Evolutionary conservation across 208 protist species (phyloP).

Genomic region (Endotrypanum monterogeii): DNA sequence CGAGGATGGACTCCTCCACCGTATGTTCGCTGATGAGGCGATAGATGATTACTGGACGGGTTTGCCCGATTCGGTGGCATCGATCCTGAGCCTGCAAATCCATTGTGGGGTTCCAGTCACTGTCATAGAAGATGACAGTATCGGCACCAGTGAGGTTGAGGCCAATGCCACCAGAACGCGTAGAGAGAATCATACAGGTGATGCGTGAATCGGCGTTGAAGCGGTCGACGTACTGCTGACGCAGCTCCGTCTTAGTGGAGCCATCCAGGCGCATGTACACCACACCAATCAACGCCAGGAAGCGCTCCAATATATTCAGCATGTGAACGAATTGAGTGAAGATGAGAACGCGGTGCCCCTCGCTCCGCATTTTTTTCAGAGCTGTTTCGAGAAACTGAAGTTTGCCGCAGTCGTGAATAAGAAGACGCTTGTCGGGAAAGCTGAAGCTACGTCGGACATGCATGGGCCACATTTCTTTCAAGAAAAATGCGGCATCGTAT

Average conservation of each 20-base stretch:
- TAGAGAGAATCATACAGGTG: slow-evolving; percentile 98
- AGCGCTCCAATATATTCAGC: slow-evolving; percentile 98
- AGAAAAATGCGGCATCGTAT: slow-evolving; percentile 65
- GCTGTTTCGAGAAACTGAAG: slow-evolving; percentile 91
- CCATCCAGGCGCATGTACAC: slow-evolving; percentile 96
- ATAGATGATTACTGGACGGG: slow-evolving; percentile 96
- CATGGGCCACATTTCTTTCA: slow-evolving; percentile 70
- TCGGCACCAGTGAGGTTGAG: slow-evolving; percentile 99
- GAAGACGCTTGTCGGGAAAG: slow-evolving; percentile 95
- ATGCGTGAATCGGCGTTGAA: slow-evolving; percentile 94
- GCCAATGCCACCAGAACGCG: slow-evolving; percentile 97
- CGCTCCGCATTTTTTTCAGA: slow-evolving; percentile 71
- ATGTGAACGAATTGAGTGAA: slow-evolving; percentile 99
- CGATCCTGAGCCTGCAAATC: slow-evolving; percentile 98
- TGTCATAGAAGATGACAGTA: slow-evolving; percentile 99
- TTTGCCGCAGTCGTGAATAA: slow-evolving; percentile 98
- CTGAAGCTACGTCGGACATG: slow-evolving; percentile 78
- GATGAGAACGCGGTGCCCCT: slow-evolving; percentile 96
- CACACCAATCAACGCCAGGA: slow-evolving; percentile 90
- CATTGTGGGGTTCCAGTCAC: slow-evolving; percentile 99
- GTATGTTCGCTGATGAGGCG: slow-evolving; percentile 95
- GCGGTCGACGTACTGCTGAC: slow-evolving; percentile 93
- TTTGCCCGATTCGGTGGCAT: slow-evolving; percentile 98
- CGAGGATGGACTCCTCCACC: slow-evolving; percentile 97
- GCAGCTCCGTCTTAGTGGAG: slow-evolving; percentile 84